Conservation (phyloP, 2,329 filamentous ascomycete genomes). For the Akanthomyces muscarius region DNA sequence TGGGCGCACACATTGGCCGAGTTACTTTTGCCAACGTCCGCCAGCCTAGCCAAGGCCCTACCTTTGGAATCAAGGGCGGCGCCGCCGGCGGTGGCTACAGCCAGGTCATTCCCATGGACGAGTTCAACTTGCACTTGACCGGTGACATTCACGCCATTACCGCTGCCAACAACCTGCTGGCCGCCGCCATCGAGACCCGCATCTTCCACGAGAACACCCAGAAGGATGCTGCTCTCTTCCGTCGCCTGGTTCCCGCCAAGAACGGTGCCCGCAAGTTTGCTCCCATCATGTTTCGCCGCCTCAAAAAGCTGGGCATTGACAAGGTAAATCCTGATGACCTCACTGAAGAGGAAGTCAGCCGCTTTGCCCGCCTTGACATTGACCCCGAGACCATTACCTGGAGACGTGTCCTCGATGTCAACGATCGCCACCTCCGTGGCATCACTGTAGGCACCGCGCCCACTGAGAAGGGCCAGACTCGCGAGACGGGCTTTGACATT, state of each 20-base stretch:
- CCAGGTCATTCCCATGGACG: constrained; percentile 99
- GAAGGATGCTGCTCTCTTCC: constrained; percentile 83
- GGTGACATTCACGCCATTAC: constrained; percentile 98
- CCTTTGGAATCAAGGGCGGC: constrained; percentile 98
- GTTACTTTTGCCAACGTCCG: constrained; percentile 95
- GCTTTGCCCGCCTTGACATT: constrained; percentile 92
- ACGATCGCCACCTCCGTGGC: constrained; percentile 87
- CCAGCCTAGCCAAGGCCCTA: constrained; percentile 94
- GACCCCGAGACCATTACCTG: constrained; percentile 97
- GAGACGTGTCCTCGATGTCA: constrained; percentile 93
- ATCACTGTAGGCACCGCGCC: constrained; percentile 84
- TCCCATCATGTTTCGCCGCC: constrained; percentile 84
- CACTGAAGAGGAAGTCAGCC: constrained; percentile 80
- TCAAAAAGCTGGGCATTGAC: constrained; percentile 93
- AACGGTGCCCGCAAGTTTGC: constrained; percentile 84
- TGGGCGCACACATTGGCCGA: constrained; percentile 82
- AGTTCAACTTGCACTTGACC: constrained; percentile 97
- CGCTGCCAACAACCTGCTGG: constrained; percentile 93
- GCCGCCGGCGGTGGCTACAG: constrained; percentile 97
- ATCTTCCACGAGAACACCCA: constrained; percentile 98
- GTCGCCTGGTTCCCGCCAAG: constrained; percentile 81
- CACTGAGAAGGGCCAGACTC: constrained; percentile 84
- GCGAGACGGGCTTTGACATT: constrained; percentile 94
- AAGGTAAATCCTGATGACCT: constrained; percentile 92
- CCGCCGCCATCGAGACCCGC: constrained; percentile 92